A percentile compares a stretch with the other conserved stretches of the same genome.
Evolutionary conservation across 2,329 filamentous ascomycete genomes (phyloP).

Genomic region (Orbilia oligospora): DNA sequence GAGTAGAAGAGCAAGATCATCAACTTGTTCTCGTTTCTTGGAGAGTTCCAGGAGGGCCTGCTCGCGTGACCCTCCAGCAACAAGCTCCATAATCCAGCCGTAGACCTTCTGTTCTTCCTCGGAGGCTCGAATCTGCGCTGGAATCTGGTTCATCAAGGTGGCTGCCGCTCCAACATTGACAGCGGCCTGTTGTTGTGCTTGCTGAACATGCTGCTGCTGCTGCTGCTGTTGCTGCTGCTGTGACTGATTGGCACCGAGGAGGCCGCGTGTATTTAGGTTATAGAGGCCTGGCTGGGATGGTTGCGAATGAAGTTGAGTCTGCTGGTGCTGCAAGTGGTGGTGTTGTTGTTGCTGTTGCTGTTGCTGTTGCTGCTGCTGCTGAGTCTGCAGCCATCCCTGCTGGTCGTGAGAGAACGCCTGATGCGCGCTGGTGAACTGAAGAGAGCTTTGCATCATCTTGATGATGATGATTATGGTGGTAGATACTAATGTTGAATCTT

Average conservation of each 20-base stretch:
- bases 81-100: constrained; percentile 64
- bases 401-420: constrained; percentile 64
- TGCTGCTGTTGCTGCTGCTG: constrained; percentile 43
- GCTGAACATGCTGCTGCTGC: constrained; percentile 34
- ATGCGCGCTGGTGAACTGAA: constrained; percentile 57
- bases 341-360: constrained; percentile 62
- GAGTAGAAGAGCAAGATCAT: constrained; percentile 92
- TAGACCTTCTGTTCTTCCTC: constrained; percentile 65
- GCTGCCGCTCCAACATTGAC: constrained; percentile 66
- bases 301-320: constrained; percentile 56
- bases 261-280: constrained; percentile 45
- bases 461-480: constrained; percentile 15
- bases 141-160: constrained; percentile 58
- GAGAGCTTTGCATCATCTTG: constrained; percentile 59
- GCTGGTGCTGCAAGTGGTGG: constrained; percentile 62
- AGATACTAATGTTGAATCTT: not conserved
- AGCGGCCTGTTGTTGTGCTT: constrained; percentile 72
- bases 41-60: constrained; percentile 93
- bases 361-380: constrained; percentile 62
- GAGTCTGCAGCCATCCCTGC: constrained; percentile 62
- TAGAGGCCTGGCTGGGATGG: constrained; percentile 52
- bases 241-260: constrained; percentile 54
- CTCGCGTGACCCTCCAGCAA: constrained; percentile 76
- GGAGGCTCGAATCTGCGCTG: constrained; percentile 56
- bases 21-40: constrained; percentile 98